phyloP scores from a whole-genome alignment of 2,329 filamentous ascomycete species.

The Aspergillus oerlinghausenensis region DNA sequence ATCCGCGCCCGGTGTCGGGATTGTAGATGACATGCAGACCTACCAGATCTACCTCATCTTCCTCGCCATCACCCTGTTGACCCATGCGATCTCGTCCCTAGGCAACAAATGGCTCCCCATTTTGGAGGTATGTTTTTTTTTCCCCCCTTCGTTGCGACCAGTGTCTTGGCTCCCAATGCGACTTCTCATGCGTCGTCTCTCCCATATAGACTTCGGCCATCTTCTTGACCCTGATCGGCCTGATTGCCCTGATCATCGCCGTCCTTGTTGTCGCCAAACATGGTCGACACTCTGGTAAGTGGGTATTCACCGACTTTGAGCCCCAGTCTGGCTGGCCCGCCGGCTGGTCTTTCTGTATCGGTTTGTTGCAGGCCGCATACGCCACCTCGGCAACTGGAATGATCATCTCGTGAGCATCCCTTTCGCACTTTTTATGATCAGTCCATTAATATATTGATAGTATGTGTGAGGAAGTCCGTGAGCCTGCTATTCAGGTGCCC shows the following conservation, averaged over 20 bases:
- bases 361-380: slow-evolving; percentile 61
- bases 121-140: slow-evolving; percentile 58
- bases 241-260: slow-evolving; percentile 61
- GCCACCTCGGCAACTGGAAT: slow-evolving; percentile 69
- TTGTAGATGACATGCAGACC: slow-evolving; percentile 51
- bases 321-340: slow-evolving; percentile 63
- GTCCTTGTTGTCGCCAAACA: slow-evolving; percentile 65
- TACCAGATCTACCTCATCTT: slow-evolving; percentile 68
- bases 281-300: slow-evolving; percentile 58
- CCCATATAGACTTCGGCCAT: slow-evolving; percentile 72
- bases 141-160: neutral
- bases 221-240: slow-evolving; percentile 62
- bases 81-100: slow-evolving; percentile 48
- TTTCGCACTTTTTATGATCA: neutral
- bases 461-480: slow-evolving; percentile 67
- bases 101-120: slow-evolving; percentile 52
- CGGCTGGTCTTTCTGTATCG: slow-evolving; percentile 68
- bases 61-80: slow-evolving; percentile 62
- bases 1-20: slow-evolving; percentile 41
- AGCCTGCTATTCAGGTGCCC: slow-evolving; percentile 61
- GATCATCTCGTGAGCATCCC: slow-evolving; percentile 63
- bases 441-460: slow-evolving; percentile 7
- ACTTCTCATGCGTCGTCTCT: neutral
- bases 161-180: slow-evolving; percentile 4
- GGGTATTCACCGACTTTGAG: slow-evolving; percentile 54